These are phyloP conservation scores for Plicaturopsis crispa DNA, from an alignment of 768 basidiomycete species.

Conservation along the genomic window DNA sequence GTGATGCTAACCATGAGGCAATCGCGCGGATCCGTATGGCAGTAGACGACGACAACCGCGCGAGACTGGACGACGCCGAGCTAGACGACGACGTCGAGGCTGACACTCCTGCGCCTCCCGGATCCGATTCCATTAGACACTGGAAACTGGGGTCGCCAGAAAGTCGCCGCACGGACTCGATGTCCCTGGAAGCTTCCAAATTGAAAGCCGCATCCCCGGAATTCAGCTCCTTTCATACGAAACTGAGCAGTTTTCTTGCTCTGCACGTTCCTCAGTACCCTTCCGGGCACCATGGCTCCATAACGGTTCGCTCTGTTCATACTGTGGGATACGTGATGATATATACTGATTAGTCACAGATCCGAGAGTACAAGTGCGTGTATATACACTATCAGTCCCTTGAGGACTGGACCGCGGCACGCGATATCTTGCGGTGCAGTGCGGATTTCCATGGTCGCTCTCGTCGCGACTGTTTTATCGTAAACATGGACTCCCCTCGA, in stretches of 20 bases:
- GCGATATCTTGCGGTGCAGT: constrained; percentile 19
- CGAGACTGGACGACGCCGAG: not conserved
- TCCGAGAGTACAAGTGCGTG: not conserved
- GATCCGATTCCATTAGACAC: not conserved
- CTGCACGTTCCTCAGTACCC: no score
- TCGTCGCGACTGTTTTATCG: constrained; percentile 13
- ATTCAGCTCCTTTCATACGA: not conserved
- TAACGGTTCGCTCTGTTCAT: no score
- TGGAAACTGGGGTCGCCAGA: not conserved
- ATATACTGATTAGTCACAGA: no score
- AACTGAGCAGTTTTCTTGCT: no score
- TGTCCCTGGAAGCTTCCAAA: not conserved
- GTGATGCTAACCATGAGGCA: constrained; percentile 20
- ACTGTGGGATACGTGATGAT: no score
- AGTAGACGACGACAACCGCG: constrained; percentile 12
- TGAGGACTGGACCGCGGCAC: constrained; percentile 18
- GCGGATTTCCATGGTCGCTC: constrained; percentile 13
- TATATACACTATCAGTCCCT: constrained; percentile 16
- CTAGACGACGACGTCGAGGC: not conserved
- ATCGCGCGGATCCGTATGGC: constrained; percentile 19
- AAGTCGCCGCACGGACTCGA: not conserved
- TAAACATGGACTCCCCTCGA: constrained; percentile 8
- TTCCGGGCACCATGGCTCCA: no score
- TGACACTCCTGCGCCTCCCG: not conserved
- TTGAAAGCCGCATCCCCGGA: not conserved